Evolutionary conservation across 345 rosid genomes (phyloP).

Genomic region (Conringia planisiliqua): DNA sequence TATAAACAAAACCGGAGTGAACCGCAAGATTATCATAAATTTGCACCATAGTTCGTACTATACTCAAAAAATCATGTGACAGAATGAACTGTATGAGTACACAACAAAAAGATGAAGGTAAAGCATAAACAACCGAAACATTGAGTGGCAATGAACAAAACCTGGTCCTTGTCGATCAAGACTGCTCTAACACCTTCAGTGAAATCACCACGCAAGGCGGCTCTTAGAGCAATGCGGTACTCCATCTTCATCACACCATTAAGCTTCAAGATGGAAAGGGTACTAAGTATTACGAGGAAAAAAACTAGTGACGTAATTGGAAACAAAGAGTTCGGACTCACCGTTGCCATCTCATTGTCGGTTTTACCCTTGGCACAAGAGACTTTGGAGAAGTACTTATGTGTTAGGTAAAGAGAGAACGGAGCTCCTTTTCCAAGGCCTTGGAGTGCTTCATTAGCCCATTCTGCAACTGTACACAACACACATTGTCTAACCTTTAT

Average conservation of each 20-base stretch:
- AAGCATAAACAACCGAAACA: neutral
- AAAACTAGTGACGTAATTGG: neutral
- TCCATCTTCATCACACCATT: constrained; percentile 82
- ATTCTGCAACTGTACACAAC: constrained; percentile 52
- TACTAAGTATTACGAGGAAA: neutral
- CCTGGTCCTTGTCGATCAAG: constrained; percentile 95
- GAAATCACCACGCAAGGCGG: constrained; percentile 68
- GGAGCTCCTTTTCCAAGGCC: constrained; percentile 85
- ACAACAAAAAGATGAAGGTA: neutral
- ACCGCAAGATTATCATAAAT: neutral
- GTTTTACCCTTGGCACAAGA: constrained; percentile 58
- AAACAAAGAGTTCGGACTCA: constrained; percentile 37
- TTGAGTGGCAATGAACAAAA: constrained; percentile 23
- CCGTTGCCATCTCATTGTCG: constrained; percentile 52
- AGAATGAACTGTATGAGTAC: neutral
- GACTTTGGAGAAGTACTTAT: constrained; percentile 67
- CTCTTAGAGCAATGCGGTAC: constrained; percentile 76
- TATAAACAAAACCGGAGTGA: neutral
- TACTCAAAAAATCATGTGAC: neutral
- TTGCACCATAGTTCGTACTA: neutral
- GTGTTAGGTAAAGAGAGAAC: constrained; percentile 82
- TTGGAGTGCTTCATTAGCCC: constrained; percentile 88
- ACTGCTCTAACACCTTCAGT: constrained; percentile 94
- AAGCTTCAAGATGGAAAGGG: constrained; percentile 42
- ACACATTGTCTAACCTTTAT: neutral